Conservation (phyloP, 768 basidiomycete species). For the Cystofilobasidium macerans region DNA sequence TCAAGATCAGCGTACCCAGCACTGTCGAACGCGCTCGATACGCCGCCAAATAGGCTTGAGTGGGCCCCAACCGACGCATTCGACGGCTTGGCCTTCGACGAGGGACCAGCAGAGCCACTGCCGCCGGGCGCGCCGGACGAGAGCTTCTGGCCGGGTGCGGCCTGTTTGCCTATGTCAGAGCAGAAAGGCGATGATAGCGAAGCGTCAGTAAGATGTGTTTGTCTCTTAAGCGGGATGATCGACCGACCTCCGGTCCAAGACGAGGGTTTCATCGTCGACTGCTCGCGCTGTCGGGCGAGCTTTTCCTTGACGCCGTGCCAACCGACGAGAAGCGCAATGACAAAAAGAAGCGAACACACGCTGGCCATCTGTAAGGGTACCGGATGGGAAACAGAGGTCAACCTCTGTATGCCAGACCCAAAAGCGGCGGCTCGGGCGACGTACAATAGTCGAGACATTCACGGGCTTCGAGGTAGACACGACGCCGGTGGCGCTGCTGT, state of each 20-base stretch:
- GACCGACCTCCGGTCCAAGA: constrained; percentile 12
- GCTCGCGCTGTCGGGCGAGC: background rate
- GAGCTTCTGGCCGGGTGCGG: background rate
- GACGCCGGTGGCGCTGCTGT: background rate
- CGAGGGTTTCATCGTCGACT: background rate
- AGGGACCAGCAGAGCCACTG: background rate
- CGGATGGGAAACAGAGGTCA: background rate
- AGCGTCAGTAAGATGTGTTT: background rate
- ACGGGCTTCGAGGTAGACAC: background rate
- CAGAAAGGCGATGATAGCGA: background rate
- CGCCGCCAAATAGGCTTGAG: background rate
- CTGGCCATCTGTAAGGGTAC: constrained; percentile 8
- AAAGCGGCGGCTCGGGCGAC: background rate
- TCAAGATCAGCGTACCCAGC: background rate
- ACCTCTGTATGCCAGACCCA: too few species aligned
- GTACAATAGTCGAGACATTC: constrained; percentile 23
- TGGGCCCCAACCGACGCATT: background rate
- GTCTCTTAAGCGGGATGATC: background rate
- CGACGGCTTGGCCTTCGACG: background rate
- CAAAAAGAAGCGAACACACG: constrained; percentile 21
- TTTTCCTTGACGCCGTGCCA: constrained; percentile 10
- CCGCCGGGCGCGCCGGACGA: background rate
- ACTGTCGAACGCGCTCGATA: background rate
- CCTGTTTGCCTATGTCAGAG: background rate
- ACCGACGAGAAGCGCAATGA: constrained; percentile 10